Conservation (phyloP, 768 basidiomycete genomes). For the Suillus ampliporus region DNA sequence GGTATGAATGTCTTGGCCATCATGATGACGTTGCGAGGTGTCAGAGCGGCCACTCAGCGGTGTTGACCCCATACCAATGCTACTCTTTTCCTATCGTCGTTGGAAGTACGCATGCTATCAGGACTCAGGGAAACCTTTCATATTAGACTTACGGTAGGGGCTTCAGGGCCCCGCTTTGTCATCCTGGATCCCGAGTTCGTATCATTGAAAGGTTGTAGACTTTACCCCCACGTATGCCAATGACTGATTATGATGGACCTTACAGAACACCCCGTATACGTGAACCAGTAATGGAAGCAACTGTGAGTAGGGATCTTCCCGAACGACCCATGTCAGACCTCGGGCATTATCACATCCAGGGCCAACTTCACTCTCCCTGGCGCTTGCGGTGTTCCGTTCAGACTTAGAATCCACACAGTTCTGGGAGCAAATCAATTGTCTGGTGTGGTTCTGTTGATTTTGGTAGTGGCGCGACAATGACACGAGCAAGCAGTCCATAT, state of each 20-base stretch:
- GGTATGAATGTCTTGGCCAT: neutral
- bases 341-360: neutral
- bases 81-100: neutral
- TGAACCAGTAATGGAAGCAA: too few species aligned
- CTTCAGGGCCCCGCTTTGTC: too few species aligned
- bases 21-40: neutral
- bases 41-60: neutral
- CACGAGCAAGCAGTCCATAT: neutral
- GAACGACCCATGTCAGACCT: neutral
- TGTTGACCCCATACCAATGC: neutral
- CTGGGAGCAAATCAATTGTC: neutral
- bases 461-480: neutral
- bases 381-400: neutral
- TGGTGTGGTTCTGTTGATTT: neutral
- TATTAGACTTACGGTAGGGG: neutral
- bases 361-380: neutral
- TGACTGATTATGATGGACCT: too few species aligned
- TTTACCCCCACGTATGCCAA: too few species aligned
- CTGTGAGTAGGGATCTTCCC: neutral
- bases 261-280: too few species aligned
- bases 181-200: neutral
- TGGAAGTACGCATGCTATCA: neutral
- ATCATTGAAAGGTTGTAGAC: neutral
- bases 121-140: neutral
- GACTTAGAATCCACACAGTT: neutral